Percentiles rank a stretch among this genome's conserved stretches.
These are phyloP conservation scores for Nakazawaea ernobii DNA, from an alignment of 805 yeast genomes.

Conservation along the genomic window DNA sequence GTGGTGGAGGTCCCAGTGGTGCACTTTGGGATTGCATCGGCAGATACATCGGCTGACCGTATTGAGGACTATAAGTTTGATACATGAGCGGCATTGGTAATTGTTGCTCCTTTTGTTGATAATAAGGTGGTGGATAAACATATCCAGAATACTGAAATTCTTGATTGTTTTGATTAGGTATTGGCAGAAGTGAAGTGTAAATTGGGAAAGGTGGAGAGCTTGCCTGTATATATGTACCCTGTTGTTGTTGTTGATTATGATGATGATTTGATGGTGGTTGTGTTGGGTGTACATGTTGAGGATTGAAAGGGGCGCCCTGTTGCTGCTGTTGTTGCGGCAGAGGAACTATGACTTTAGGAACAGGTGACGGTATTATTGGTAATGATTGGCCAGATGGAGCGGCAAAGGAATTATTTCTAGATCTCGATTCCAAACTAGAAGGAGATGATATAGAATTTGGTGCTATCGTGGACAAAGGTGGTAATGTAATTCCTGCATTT, in stretches of 20 bases:
- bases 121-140: not conserved
- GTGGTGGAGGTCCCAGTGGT: slow-evolving; percentile 32
- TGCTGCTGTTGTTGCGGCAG: not conserved
- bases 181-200: slow-evolving; percentile 1
- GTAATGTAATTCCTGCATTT: slow-evolving; percentile 4
- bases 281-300: not conserved
- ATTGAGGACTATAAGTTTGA: slow-evolving; percentile 1
- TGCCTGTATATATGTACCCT: not conserved
- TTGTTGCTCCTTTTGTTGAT: not conserved
- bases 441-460: not conserved
- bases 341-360: not conserved
- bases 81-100: not conserved
- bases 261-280: not conserved
- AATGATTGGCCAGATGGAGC: not conserved
- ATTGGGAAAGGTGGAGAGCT: not conserved
- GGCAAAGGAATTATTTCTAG: not conserved
- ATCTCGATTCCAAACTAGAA: not conserved
- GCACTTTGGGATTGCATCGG: not conserved
- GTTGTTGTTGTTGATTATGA: not conserved
- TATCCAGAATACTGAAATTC: slow-evolving; percentile 3
- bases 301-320: not conserved
- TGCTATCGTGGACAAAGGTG: slow-evolving; percentile 10
- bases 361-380: not conserved
- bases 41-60: not conserved
- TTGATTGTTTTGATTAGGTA: not conserved